Evolutionary conservation across 306 rosid species (phyloP), one percentile per base, ranked within the genome.

Genomic region (Fragaria iinumae): DNA sequence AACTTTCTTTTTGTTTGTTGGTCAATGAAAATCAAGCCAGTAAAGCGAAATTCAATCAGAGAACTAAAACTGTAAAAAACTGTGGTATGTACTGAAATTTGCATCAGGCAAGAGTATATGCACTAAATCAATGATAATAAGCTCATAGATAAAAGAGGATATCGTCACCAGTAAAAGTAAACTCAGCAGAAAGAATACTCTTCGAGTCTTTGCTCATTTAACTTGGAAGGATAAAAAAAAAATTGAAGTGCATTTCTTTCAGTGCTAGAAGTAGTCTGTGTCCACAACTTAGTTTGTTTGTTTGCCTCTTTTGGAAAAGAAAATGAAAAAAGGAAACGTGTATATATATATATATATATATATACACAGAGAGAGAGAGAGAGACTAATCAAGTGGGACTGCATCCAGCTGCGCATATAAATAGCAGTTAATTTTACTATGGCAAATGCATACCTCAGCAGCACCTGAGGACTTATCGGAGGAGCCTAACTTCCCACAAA

Each of bases 401-500:
- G 13, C 57, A 69, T 71, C 11, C 74, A 27, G 36, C 75, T 11
- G 14, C 44, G 8, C 44, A 11, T 11, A 18, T 8, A 39, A n/a
- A 45, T 6, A 45, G 57, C 18, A 48, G 25, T 29, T 52, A 47
- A 52, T 44, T 29, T 71, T 49, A 13, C 7, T 36, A 36, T 4
- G 32, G 39, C 18, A 41, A 59, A 82, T 17, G 23, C 76, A 68
- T 95, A 95, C 97, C 97, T 95, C 96, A 79, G 93, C 90, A 82
- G 44, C 44, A 34, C 89, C 89, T 0, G 87, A 81, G 77, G 83
- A 84, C 66, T 86, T 89, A 69, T 87, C 89, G 21, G 97, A 95
- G 60, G 89, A 86, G 57, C 98, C 97, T 76, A 92, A 82, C 76
- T 80, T 77, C 83, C 98, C 95, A 79, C 98, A 95, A 69, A 67